These are phyloP conservation scores for Ogataea pilisensis DNA, from an alignment of 805 yeast species.

Conservation along the genomic window DNA sequence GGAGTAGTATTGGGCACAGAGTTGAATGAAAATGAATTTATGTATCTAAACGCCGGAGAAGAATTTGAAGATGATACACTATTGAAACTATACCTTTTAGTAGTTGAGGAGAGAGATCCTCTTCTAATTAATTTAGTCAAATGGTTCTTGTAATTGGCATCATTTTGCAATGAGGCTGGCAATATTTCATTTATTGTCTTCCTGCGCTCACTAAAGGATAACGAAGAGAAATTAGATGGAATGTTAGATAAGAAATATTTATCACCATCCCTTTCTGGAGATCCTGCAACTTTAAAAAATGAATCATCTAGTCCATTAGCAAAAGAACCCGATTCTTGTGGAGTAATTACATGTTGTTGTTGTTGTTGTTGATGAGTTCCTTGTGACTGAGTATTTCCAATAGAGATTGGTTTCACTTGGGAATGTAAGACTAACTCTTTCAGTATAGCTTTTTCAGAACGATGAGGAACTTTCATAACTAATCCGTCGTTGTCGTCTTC, in stretches of 20 bases:
- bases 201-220: slow-evolving; percentile 51
- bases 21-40: slow-evolving; percentile 18
- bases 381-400: slow-evolving; percentile 5
- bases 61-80: slow-evolving; percentile 13
- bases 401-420: slow-evolving; percentile 28
- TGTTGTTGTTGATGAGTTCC: neutral
- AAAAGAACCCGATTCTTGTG: neutral
- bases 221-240: slow-evolving; percentile 45
- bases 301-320: slow-evolving; percentile 12
- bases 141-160: slow-evolving; percentile 29
- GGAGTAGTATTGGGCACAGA: slow-evolving; percentile 6
- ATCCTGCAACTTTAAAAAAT: slow-evolving; percentile 24
- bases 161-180: slow-evolving; percentile 24
- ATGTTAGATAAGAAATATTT: slow-evolving; percentile 39
- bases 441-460: slow-evolving; percentile 10
- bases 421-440: slow-evolving; percentile 21
- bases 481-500: slow-evolving; percentile 5
- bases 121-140: slow-evolving; percentile 27
- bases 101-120: neutral
- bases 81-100: slow-evolving; percentile 1
- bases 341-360: neutral
- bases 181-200: slow-evolving; percentile 28
- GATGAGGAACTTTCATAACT: slow-evolving; percentile 5
- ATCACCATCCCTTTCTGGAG: slow-evolving; percentile 37
- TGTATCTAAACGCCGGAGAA: slow-evolving; percentile 21